Evolutionary conservation across 768 basidiomycete genomes (phyloP).

Genomic region (Pisolithus sp.): DNA sequence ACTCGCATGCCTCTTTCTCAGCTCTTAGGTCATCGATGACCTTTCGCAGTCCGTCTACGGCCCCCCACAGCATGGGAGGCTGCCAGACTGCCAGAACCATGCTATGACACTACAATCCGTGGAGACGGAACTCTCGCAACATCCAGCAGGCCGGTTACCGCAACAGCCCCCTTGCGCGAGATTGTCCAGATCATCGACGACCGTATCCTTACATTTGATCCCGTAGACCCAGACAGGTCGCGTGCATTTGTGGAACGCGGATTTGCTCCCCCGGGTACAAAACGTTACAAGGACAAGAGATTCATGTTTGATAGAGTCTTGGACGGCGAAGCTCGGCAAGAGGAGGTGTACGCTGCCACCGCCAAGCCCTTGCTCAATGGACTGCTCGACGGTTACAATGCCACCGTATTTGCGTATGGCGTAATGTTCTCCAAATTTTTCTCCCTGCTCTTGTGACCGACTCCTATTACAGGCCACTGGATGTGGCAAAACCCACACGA

Average conservation of each 20-base stretch:
- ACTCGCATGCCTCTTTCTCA: slow-evolving; percentile 1
- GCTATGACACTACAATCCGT: slow-evolving; percentile 63
- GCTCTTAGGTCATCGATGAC: background rate
- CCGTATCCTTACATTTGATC: slow-evolving; percentile 93
- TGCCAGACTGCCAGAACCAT: slow-evolving; percentile 71
- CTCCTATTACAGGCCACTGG: slow-evolving; percentile 78
- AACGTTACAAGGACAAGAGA: slow-evolving; percentile 92
- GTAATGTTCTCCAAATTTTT: slow-evolving; percentile 43
- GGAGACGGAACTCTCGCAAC: slow-evolving; percentile 84
- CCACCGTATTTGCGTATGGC: slow-evolving; percentile 97
- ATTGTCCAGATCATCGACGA: slow-evolving; percentile 90
- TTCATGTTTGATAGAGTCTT: slow-evolving; percentile 98
- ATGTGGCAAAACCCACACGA: slow-evolving; percentile 99
- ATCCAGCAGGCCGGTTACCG: slow-evolving; percentile 45
- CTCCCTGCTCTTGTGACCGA: slow-evolving; percentile 4
- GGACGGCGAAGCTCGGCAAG: slow-evolving; percentile 71
- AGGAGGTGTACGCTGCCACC: slow-evolving; percentile 82
- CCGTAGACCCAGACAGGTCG: slow-evolving; percentile 80
- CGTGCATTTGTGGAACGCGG: slow-evolving; percentile 79
- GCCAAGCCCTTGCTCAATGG: slow-evolving; percentile 80
- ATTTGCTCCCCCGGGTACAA: slow-evolving; percentile 79
- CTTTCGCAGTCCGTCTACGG: slow-evolving; percentile 72
- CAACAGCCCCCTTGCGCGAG: slow-evolving; percentile 58
- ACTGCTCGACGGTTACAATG: slow-evolving; percentile 90
- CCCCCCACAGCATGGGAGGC: slow-evolving; percentile 84